Percentiles rank a stretch among this genome's conserved stretches.
phyloP scores from a whole-genome alignment of 345 rosid species.

The Acer yangbiense region DNA sequence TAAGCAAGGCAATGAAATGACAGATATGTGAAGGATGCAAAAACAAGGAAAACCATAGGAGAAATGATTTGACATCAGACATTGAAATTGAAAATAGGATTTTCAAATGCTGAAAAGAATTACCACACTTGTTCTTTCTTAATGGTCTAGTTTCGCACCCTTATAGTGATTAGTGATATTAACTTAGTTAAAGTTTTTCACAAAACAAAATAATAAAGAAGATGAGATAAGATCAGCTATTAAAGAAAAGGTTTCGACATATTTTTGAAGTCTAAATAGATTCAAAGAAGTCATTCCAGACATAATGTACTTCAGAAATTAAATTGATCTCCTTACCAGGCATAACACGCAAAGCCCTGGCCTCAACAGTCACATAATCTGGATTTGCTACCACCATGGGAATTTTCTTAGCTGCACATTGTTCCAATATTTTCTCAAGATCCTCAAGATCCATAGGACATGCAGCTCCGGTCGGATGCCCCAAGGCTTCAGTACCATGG shows the following conservation, averaged over 20 bases:
- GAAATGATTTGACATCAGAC: background rate
- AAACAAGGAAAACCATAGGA: background rate
- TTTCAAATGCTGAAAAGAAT: background rate
- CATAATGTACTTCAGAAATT: background rate
- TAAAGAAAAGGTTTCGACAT: background rate
- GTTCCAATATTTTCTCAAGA: conserved; percentile 80
- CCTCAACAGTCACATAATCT: conserved; percentile 92
- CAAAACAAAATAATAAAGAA: too few relatives aligned
- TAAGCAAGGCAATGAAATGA: background rate
- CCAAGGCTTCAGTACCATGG: conserved; percentile 91
- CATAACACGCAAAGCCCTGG: conserved; percentile 78
- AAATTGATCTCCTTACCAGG: conserved; percentile 58
- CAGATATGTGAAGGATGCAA: background rate
- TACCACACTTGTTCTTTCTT: background rate
- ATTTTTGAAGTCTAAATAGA: background rate
- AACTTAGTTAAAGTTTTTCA: background rate
- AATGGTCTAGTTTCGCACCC: background rate
- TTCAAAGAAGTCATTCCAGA: conserved; percentile 3
- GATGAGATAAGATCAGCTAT: background rate
- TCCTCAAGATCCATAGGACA: conserved; percentile 61
- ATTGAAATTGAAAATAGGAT: background rate
- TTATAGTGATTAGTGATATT: background rate
- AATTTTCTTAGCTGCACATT: conserved; percentile 62
- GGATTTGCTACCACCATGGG: conserved; percentile 98
- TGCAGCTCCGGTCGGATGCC: conserved; percentile 65